These are phyloP conservation scores for Aspergillus eucalypticola DNA, from an alignment of 2,329 filamentous ascomycete genomes.

Conservation along the genomic window DNA sequence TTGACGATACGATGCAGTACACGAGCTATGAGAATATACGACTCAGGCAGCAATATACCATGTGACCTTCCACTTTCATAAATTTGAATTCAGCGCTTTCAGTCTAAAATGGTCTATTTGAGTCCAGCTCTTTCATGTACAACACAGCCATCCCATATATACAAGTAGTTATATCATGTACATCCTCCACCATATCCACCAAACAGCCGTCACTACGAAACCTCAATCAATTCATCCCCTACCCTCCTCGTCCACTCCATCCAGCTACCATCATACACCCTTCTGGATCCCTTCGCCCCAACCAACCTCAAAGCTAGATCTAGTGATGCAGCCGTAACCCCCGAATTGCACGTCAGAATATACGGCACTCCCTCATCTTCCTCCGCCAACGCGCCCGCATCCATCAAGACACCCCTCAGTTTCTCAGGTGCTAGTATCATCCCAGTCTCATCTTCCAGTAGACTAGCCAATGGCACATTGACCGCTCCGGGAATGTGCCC, in stretches of 20 bases:
- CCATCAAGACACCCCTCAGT: constrained; percentile 17
- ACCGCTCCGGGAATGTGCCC: constrained; percentile 31
- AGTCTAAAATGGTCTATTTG: not conserved
- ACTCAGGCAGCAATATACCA: not conserved
- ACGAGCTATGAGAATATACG: constrained; percentile 7
- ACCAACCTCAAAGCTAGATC: constrained; percentile 25
- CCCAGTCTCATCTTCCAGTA: constrained; percentile 18
- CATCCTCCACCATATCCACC: not conserved
- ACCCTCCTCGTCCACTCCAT: constrained; percentile 30
- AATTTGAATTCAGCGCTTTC: not conserved
- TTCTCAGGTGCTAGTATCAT: constrained; percentile 14
- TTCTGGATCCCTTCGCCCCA: constrained; percentile 20
- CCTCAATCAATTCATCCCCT: constrained; percentile 14
- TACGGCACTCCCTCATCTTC: constrained; percentile 5
- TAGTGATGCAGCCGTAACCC: constrained; percentile 31
- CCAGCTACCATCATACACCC: constrained; percentile 37
- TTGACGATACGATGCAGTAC: not conserved
- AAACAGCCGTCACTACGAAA: not conserved
- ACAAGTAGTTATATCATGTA: not conserved
- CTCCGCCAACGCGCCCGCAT: constrained; percentile 18
- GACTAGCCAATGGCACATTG: constrained; percentile 27
- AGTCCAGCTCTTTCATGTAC: no score
- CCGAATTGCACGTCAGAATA: constrained; percentile 33
- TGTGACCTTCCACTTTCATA: not conserved
- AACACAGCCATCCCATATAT: no score